Base-by-base conservation (phyloP, 192 early-diverging fungal genomes). In the Coemansia sp. region DNA sequence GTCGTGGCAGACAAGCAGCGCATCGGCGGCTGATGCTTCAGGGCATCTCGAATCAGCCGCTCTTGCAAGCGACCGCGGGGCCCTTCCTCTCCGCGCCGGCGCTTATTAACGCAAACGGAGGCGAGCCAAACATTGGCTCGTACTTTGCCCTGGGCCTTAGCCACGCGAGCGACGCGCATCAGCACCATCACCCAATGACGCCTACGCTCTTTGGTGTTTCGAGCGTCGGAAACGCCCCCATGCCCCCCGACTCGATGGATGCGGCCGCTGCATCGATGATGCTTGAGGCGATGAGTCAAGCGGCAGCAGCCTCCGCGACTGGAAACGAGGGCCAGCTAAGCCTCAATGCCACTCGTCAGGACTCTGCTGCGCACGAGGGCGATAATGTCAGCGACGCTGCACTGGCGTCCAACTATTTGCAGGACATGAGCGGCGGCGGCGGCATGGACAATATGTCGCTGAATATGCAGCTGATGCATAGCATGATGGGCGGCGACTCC, bases 71-170 rank as follows among this genome's bases (percentile, higher is more conserved):
- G 10, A 27, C 60, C 3, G 62, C 71, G 19, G 54, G 67, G 25
- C 67, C 74, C 15, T 82, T 82, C 25, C 35, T 82, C 41, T 82
- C 79, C 0, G 79, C 79, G 20, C 79, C 79, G 0, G 79, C 79
- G 10, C 71, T 82, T 17, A 70, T 77, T 12, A 74, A 71, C 0
- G 71, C 56, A 5, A 74, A 64, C 3, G 79, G 79, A 1, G 79
- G 74, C 19, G 79, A 82, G 29, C 79, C 73, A 6, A 68, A 67
- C 27, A 66, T 63, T 4, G 60, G 57, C 20, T 82, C 79, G 60
- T 82, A 82, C 46, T 82, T 82, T 60, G 38, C 71, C 11, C 64
- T 82, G 42, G 66, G 59, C 3, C 29, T 66, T 25, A 57, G 43
- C 35, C 40, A 36, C 29, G 11, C 40, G 9, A 32, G 17, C 20